A percentile compares a stretch with the other conserved stretches of the same genome.
Evolutionary conservation across 345 rosid genomes (phyloP).

Genomic region (Mallotus nudiflorus): DNA sequence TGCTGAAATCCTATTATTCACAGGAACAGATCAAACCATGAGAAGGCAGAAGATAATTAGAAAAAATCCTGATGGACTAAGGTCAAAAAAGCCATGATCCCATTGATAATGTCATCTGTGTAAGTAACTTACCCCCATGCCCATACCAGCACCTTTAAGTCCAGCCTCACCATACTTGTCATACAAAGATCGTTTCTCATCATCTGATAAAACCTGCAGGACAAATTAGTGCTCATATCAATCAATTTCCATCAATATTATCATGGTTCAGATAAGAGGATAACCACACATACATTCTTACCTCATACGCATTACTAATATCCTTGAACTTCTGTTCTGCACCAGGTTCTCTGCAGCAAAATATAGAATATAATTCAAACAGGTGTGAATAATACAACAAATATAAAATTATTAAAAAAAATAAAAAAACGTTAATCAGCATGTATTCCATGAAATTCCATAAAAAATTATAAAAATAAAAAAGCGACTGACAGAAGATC

Average conservation of each 20-base stretch:
- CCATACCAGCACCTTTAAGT: conserved; percentile 94
- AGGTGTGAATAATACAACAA: neutral
- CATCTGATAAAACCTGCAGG: conserved; percentile 88
- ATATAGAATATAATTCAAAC: conserved; percentile 3
- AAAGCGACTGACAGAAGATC: neutral
- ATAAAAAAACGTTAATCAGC: neutral
- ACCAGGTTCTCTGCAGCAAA: conserved; percentile 68
- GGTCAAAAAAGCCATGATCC: neutral
- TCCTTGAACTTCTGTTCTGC: conserved; percentile 97
- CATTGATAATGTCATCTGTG: neutral
- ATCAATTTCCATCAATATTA: neutral
- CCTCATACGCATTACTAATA: conserved; percentile 99
- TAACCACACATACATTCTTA: conserved; percentile 28
- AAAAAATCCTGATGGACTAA: neutral
- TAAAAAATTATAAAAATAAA: neutral
- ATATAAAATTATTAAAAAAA: neutral
- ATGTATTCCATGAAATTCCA: too few relatives aligned
- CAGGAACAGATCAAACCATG: conserved; percentile 20
- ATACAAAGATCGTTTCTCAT: conserved; percentile 92
- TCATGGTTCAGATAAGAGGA: conserved; percentile 7
- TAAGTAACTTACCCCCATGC: conserved; percentile 79
- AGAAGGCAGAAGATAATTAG: conserved; percentile 8
- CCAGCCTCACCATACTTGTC: conserved; percentile 98
- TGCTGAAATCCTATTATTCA: conserved; percentile 77
- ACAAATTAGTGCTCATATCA: conserved; percentile 13